Base-by-base conservation (phyloP, 805 yeast species). In the Wickerhamiella nectarea region DNA sequence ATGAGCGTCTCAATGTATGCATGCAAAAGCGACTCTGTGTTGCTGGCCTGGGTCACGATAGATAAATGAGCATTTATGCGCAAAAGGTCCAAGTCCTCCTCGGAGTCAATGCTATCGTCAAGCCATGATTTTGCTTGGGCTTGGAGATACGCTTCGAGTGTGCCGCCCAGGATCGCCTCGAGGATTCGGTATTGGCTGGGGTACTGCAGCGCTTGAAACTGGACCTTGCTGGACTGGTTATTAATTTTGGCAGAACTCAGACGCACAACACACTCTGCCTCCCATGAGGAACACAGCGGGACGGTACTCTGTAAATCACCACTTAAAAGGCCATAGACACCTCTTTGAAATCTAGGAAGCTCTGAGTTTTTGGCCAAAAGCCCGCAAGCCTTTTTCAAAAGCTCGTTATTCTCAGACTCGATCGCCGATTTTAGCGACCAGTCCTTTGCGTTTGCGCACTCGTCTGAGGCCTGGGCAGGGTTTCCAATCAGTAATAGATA, bases 351-450 rank as follows among this genome's bases (percentile, higher is more conserved):
- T 12, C 19, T 17, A 7, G 24, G 26, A 11, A 38, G 14, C 34
- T 20, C 41, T 14, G 28, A 10, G 8, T 26, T 14, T 14, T 18
- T 17, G 25, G 34, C 15, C 11, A 38, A 15, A 11, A 15, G 18
- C 17, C 19, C 19, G 26, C 41, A 38, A 14, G 28, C 17, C 4
- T 14, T 19, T 15, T 19, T 26, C 14, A 38, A 15, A 6, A 39
- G 34, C 22, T 34, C 11, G 11, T 9, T 8, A 11, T 31, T 31
- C 9, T 21, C 26, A 3, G 17, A 10, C n/a, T 39, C 36, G 25
- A 39, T 31, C 21, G 25, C 28, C 14, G 36, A 29, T 18, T 39
- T 39, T 20, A 39, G 42, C n/a, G 29, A 29, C 36, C 36, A 31
- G 28, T 15, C 25, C 34, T 39, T 20, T 14, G 34, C 19, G 7